A percentile compares a stretch with the other conserved stretches of the same genome.
These are phyloP conservation scores for Metschnikowia henanensis DNA, from an alignment of 805 yeast species.

Conservation along the genomic window DNA sequence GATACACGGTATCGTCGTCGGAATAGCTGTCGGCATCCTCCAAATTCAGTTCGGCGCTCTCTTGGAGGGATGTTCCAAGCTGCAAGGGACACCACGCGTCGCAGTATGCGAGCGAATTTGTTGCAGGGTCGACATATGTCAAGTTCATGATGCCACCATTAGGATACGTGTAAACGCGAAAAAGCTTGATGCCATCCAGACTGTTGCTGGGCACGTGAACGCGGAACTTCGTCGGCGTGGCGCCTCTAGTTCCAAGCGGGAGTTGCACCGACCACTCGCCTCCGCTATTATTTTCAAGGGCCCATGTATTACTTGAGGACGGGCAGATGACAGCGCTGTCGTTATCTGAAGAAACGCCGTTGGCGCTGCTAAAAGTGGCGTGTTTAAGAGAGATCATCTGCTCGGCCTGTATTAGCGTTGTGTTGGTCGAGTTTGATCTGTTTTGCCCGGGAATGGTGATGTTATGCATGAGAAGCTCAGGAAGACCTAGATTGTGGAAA, in stretches of 20 bases:
- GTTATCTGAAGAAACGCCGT: conserved; percentile 31
- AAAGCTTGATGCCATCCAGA: conserved; percentile 54
- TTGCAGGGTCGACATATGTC: conserved; percentile 74
- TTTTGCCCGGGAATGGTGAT: conserved; percentile 18
- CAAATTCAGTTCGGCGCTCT: conserved; percentile 26
- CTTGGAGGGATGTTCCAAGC: conserved; percentile 35
- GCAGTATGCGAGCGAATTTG: conserved; percentile 60
- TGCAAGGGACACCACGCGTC: conserved; percentile 88
- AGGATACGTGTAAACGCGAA: conserved; percentile 76
- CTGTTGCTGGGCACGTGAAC: conserved; percentile 58
- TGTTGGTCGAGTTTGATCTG: conserved; percentile 38
- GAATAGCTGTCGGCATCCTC: conserved; percentile 15
- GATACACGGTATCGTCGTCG: conserved; percentile 30
- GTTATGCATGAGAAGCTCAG: conserved; percentile 40
- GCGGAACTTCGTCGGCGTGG: conserved; percentile 68
- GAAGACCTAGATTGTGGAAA: conserved; percentile 62
- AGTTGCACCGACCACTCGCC: conserved; percentile 69
- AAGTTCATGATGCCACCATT: conserved; percentile 89
- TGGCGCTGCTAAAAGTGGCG: conserved; percentile 53
- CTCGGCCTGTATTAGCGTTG: conserved; percentile 48
- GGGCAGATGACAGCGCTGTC: conserved; percentile 59
- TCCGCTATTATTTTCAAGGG: conserved; percentile 41
- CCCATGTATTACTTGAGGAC: conserved; percentile 51
- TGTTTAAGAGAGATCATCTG: conserved; percentile 59
- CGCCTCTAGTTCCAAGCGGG: conserved; percentile 46